Conservation (phyloP, 2,329 filamentous ascomycete genomes). For the Sporothrix brunneoviolacea region DNA sequence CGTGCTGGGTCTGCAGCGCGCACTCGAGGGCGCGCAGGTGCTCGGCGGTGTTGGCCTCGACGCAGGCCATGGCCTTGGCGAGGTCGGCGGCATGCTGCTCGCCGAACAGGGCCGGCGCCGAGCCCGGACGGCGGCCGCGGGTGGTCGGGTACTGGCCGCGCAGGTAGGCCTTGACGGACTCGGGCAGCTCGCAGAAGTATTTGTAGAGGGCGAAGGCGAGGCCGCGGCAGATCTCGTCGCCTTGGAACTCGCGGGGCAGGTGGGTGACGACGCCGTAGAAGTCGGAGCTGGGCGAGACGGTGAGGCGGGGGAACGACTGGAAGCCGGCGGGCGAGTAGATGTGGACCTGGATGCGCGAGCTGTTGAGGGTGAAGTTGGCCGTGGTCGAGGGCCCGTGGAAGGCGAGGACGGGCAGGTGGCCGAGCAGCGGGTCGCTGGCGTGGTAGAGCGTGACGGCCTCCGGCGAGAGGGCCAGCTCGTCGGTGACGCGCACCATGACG, state of each 20-base stretch:
- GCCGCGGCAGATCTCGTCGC: conserved; percentile 85
- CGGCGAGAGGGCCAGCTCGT: conserved; percentile 70
- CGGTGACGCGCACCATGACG: conserved; percentile 82
- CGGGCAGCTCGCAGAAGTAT: conserved; percentile 84
- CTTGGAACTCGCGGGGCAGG: conserved; percentile 88
- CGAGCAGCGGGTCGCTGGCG: conserved; percentile 75
- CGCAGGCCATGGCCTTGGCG: conserved; percentile 74
- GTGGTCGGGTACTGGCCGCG: conserved; percentile 49
- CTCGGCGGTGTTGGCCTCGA: conserved; percentile 67
- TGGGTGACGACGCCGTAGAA: conserved; percentile 87
- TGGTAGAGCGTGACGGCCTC: conserved; percentile 84
- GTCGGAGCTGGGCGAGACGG: conserved; percentile 85
- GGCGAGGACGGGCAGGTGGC: conserved; percentile 74
- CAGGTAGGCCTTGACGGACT: conserved; percentile 66
- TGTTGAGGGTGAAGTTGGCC: conserved; percentile 77
- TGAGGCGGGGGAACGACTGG: conserved; percentile 83
- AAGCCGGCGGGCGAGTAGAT: conserved; percentile 85
- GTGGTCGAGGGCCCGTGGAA: conserved; percentile 91
- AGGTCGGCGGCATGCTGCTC: conserved; percentile 91
- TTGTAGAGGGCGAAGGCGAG: conserved; percentile 89
- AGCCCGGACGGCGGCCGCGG: conserved; percentile 53
- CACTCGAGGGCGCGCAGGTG: conserved; percentile 66
- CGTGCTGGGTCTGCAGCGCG: conserved; percentile 71
- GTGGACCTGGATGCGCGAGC: conserved; percentile 90
- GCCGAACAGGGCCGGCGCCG: conserved; percentile 66